Evolutionary conservation across 805 yeast species (phyloP).

Genomic region (Pichia kluyveri): DNA sequence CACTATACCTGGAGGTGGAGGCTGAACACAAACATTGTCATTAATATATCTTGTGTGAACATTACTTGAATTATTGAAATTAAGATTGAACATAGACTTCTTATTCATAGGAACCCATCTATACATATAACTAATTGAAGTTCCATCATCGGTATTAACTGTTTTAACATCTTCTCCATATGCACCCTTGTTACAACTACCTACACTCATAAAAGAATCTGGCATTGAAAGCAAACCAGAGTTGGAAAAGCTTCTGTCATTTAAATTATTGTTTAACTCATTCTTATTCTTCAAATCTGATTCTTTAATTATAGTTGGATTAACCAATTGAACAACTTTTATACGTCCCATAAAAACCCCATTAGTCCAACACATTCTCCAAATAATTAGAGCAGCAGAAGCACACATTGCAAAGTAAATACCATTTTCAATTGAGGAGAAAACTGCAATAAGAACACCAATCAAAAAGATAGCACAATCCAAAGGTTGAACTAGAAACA

Average conservation of each 20-base stretch:
- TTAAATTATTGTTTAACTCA: not conserved
- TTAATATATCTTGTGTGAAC: slow-evolving; percentile 36
- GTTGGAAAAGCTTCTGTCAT: slow-evolving; percentile 6
- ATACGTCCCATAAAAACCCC: slow-evolving; percentile 79
- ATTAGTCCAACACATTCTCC: slow-evolving; percentile 70
- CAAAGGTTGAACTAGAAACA: slow-evolving; percentile 66
- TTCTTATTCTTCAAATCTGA: too few species aligned
- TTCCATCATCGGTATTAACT: not conserved
- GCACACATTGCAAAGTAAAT: slow-evolving; percentile 88
- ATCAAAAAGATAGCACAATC: slow-evolving; percentile 65
- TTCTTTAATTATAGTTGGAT: slow-evolving; percentile 36
- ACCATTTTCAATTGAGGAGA: slow-evolving; percentile 75
- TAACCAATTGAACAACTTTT: slow-evolving; percentile 58
- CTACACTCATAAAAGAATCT: slow-evolving; percentile 5
- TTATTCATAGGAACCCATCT: slow-evolving; percentile 60
- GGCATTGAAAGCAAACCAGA: slow-evolving; percentile 6
- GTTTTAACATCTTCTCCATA: slow-evolving; percentile 1
- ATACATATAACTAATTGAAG: slow-evolving; percentile 1
- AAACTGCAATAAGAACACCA: slow-evolving; percentile 67
- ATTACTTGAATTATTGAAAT: slow-evolving; percentile 8
- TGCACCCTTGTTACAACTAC: slow-evolving; percentile 35
- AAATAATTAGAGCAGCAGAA: slow-evolving; percentile 62
- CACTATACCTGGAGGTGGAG: slow-evolving; percentile 87
- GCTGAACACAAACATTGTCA: slow-evolving; percentile 43
- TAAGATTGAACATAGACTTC: slow-evolving; percentile 4